Conservation (phyloP, 1,284 basidiomycete genomes). For the Ustilago nuda region DNA sequence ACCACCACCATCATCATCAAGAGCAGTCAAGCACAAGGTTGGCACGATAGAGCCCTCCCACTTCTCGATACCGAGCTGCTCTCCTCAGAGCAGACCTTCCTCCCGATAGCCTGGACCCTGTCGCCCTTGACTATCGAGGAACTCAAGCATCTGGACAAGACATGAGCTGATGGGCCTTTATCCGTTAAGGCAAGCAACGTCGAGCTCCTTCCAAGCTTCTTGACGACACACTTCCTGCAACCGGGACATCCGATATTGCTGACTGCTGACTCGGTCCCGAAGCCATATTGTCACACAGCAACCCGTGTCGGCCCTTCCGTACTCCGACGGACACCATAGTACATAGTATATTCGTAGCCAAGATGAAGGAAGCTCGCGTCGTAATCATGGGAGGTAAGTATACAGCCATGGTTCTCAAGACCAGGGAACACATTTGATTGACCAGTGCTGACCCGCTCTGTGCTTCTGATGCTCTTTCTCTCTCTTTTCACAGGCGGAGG, state of each 20-base stretch:
- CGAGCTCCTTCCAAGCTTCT: neutral
- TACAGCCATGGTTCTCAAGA: conserved; percentile 16
- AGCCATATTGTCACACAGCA: neutral
- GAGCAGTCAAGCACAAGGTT: neutral
- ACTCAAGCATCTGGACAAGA: neutral
- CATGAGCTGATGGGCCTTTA: neutral
- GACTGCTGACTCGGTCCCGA: too few species aligned
- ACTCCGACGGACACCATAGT: neutral
- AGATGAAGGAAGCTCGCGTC: conserved; percentile 57
- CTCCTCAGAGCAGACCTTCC: neutral
- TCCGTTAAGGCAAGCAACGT: neutral
- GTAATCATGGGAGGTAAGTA: conserved; percentile 59
- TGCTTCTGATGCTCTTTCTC: conserved; percentile 9
- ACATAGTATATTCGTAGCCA: conserved; percentile 5
- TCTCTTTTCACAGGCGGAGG: conserved; percentile 39
- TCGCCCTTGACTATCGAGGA: neutral
- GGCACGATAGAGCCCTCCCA: neutral
- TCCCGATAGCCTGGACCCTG: neutral
- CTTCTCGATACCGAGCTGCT: neutral
- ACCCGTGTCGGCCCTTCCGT: neutral
- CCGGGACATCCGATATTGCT: neutral
- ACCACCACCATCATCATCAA: neutral
- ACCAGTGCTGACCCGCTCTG: neutral
- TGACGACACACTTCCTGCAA: neutral
- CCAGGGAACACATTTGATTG: too few species aligned